A percentile compares a stretch with the other conserved stretches of the same genome.
Conservation (phyloP, 768 basidiomycete species). For the Auriscalpium vulgare region DNA sequence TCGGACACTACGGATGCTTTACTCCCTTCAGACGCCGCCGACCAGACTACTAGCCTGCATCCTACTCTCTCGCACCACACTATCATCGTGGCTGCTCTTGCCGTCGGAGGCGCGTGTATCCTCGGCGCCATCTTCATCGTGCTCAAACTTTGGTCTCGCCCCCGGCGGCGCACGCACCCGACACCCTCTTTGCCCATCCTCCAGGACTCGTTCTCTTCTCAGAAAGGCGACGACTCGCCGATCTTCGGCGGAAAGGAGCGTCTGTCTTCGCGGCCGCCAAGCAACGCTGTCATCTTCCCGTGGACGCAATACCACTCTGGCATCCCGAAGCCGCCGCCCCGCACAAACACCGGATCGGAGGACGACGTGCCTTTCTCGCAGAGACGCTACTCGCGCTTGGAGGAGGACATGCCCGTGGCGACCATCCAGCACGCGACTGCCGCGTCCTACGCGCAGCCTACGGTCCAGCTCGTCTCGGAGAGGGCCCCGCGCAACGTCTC, state of each 20-base stretch:
- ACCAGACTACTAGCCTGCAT: slow-evolving; percentile 3
- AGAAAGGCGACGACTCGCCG: slow-evolving; percentile 52
- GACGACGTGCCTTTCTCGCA: neutral
- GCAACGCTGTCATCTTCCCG: slow-evolving; percentile 41
- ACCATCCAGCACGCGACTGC: slow-evolving; percentile 1
- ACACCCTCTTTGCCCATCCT: slow-evolving; percentile 72
- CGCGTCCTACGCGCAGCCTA: slow-evolving; percentile 1
- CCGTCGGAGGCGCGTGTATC: slow-evolving; percentile 41
- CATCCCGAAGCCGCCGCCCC: slow-evolving; percentile 6
- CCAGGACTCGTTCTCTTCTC: slow-evolving; percentile 44
- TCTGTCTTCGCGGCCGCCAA: slow-evolving; percentile 34
- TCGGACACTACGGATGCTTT: neutral
- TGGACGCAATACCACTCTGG: slow-evolving; percentile 28
- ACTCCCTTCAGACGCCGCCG: neutral
- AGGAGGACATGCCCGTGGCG: neutral
- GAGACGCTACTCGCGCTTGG: slow-evolving; percentile 6
- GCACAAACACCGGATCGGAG: neutral
- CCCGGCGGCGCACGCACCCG: slow-evolving; percentile 44
- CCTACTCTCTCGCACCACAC: slow-evolving; percentile 27
- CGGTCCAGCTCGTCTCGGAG: neutral
- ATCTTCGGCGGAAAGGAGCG: slow-evolving; percentile 73
- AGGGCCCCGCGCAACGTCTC: slow-evolving; percentile 2
- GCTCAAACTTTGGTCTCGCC: slow-evolving; percentile 40
- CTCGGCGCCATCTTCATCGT: slow-evolving; percentile 42
- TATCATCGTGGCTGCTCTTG: slow-evolving; percentile 43